Evolutionary conservation across 495 filamentous ascomycete genomes (phyloP), one percentile per base, ranked within the genome.

Genomic region (Apiosordaria backusii): DNA sequence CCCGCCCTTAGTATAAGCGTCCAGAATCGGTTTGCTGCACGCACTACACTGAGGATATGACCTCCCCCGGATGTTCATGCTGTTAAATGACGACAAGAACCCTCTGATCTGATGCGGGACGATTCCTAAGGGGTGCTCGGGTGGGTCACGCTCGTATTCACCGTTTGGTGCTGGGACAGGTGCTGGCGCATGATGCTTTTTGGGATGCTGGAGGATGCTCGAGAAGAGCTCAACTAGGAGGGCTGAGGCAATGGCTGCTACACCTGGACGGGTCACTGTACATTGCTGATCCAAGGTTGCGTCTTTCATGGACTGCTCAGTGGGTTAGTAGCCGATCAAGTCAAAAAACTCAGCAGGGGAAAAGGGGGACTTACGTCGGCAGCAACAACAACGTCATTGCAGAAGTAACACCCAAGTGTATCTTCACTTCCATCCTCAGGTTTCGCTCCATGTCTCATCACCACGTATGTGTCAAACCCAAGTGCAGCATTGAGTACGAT

Each of bases 261-360:
- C 87, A 7, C 94, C 95, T 18, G 95, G 95, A 7, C 95, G 88
- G 26, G 95, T 98, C 29, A 99, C 95, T 0, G 95, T 99, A 78
- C 95, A 99, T 79, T 99, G 95, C 73, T 98, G 95, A 73, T 99
- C 95, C 4, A 99, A 87, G 1, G 95, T 98, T 73, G 91, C 89
- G 72, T 97, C 92, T 71, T 92, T 94, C 72, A 96, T 81, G 24
- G 93, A 97, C 91, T 96, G 67, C 63, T n/a, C 4, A 24, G 55
- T n/a, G 23, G 57, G 74, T 90, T 68, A 88, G 85, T 57, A 35
- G 61, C 27, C 24, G 22, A 9, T 22, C 26, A 13, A n/a, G n/a
- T 16, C 4, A 26, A 10, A 22, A 16, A 52, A 23, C n/a, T n/a
- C n/a, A 57, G 64, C 62, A 62, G 18, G n/a, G 29, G 26, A 25